Base-by-base conservation (phyloP, 345 rosid species). In the Euphorbia lathyris region DNA sequence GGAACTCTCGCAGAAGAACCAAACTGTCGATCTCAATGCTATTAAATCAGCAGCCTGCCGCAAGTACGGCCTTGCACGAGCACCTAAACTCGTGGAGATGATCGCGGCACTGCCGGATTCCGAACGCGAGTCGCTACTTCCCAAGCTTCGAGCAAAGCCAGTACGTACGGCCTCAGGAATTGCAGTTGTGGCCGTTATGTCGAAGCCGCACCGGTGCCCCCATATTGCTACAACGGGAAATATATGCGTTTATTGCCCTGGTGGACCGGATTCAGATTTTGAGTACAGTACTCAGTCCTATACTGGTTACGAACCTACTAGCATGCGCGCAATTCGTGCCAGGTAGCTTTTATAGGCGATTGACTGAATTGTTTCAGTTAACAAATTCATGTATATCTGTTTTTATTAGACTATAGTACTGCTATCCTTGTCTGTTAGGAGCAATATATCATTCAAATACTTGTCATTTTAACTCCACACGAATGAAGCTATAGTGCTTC, bases 271-370 rank as follows among this genome's bases (percentile, higher is more conserved):
- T 72, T 96, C 99, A 11, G 99, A 92, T 75, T 96, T 96, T 58
- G 99, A 96, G 86, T 96, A 92, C 60, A 96, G 96, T 77, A 96
- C 99, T 19, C 99, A 96, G 87, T 92, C 98, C 9, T 96, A 96
- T 63, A 96, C 98, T 69, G 98, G 99, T 12, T 96, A 96, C 29
- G 99, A 96, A 82, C 99, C 99, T 0, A 96, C 99, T 8, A 96
- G 98, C 66, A 96, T 96, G 99, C 93, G 98, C 48, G 98, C 99
- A 9, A 96, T 96, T 83, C 86, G 99, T 65, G 98, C 99, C 55
- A 92, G 99, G 99, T 95, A 56, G 70, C 36, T 36, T 48, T 63
- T 66, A 48, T 23, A 40, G 23, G 67, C 52, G 11, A 32, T 34
- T 6, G 26, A 65, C 19, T 25, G 22, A n/a, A n/a, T n/a, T n/a